Conservation (phyloP, 2,329 filamentous ascomycete species). For the Fusarium udum region DNA sequence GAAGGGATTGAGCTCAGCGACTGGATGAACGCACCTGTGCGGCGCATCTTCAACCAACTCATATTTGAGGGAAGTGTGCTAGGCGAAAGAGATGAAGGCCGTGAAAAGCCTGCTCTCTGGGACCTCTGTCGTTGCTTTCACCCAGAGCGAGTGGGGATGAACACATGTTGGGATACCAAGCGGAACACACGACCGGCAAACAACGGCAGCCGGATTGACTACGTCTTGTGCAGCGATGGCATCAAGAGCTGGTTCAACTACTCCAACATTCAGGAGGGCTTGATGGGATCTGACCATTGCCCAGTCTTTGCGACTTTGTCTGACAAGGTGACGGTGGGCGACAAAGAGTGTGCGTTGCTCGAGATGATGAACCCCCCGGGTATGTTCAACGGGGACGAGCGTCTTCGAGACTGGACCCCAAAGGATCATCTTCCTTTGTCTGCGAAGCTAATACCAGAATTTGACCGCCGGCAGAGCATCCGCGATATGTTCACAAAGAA, state of each 20-base stretch:
- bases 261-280: slow-evolving; percentile 89
- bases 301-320: slow-evolving; percentile 84
- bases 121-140: slow-evolving; percentile 88
- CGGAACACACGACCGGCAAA: slow-evolving; percentile 97
- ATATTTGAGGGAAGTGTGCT: slow-evolving; percentile 75
- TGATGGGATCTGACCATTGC: slow-evolving; percentile 96
- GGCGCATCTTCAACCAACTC: slow-evolving; percentile 87
- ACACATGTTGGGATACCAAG: slow-evolving; percentile 95
- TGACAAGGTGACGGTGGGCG: slow-evolving; percentile 65
- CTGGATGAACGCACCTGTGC: slow-evolving; percentile 76
- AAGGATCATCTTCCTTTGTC: slow-evolving; percentile 79
- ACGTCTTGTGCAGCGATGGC: slow-evolving; percentile 82
- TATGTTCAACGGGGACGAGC: slow-evolving; percentile 73
- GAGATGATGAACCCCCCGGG: slow-evolving; percentile 83
- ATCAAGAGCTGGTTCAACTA: slow-evolving; percentile 83
- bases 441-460: slow-evolving; percentile 86
- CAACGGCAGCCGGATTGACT: slow-evolving; percentile 92
- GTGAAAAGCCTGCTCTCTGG: slow-evolving; percentile 78
- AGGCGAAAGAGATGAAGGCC: slow-evolving; percentile 72
- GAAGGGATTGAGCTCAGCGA: slow-evolving; percentile 73
- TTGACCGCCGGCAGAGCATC: slow-evolving; percentile 84
- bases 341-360: slow-evolving; percentile 61
- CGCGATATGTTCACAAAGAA: slow-evolving; percentile 84
- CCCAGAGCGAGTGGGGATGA: slow-evolving; percentile 85
- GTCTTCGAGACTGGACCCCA: slow-evolving; percentile 71